Conservation (phyloP, 2,329 filamentous ascomycete species). For the Didymella glomerata region DNA sequence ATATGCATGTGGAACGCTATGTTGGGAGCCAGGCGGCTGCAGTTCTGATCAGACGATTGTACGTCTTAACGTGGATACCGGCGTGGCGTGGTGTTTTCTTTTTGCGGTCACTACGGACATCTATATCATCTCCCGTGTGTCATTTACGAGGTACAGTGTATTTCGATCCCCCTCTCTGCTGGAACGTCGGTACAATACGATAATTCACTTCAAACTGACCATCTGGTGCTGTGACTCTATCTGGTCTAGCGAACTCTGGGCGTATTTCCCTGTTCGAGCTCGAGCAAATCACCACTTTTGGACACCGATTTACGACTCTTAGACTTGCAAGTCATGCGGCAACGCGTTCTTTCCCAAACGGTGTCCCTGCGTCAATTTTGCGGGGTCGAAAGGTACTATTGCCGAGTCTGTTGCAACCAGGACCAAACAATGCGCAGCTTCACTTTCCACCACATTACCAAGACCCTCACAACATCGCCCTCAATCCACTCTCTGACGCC, state of each 20-base stretch:
- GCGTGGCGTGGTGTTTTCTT: slow-evolving; percentile 46
- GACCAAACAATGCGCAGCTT: slow-evolving; percentile 5
- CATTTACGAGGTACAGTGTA: slow-evolving; percentile 45
- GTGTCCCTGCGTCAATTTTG: slow-evolving; percentile 8
- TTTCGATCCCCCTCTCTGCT: slow-evolving; percentile 38
- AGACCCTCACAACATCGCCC: neutral
- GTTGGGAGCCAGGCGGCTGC: slow-evolving; percentile 41
- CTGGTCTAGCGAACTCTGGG: slow-evolving; percentile 18
- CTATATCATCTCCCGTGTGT: slow-evolving; percentile 39
- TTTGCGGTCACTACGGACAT: slow-evolving; percentile 38
- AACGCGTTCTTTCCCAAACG: slow-evolving; percentile 10
- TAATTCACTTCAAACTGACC: slow-evolving; percentile 24
- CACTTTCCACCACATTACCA: slow-evolving; percentile 12
- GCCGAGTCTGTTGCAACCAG: slow-evolving; percentile 6
- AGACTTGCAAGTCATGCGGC: slow-evolving; percentile 18
- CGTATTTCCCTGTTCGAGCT: slow-evolving; percentile 18
- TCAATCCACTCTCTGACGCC: slow-evolving; percentile 6
- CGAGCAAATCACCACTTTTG: slow-evolving; percentile 17
- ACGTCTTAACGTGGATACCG: slow-evolving; percentile 49
- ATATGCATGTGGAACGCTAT: slow-evolving; percentile 45
- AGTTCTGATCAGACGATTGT: slow-evolving; percentile 42
- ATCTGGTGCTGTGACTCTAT: slow-evolving; percentile 6
- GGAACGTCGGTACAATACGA: slow-evolving; percentile 38
- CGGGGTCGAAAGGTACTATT: slow-evolving; percentile 11
- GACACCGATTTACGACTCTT: slow-evolving; percentile 6